phyloP scores from a whole-genome alignment of 352 stramenopile genomes.

The Phytophthora pistaciae region DNA sequence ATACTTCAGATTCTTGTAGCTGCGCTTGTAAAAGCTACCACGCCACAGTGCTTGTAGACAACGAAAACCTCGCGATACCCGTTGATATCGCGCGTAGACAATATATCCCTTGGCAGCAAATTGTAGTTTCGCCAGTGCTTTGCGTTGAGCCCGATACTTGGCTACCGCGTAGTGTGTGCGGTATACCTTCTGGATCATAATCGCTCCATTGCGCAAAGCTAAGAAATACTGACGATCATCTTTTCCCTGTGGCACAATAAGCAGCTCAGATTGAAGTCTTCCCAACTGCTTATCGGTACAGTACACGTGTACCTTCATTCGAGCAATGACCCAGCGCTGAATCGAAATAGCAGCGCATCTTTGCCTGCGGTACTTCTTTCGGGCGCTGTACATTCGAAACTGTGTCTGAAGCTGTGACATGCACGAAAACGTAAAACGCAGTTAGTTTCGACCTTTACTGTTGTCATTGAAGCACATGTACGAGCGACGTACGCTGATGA shows the following conservation, averaged over 20 bases:
- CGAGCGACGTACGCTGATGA: constrained; percentile 56
- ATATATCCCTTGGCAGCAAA: constrained; percentile 64
- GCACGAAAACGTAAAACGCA: not conserved
- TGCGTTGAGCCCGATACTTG: constrained; percentile 37
- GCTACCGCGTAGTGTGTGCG: constrained; percentile 42
- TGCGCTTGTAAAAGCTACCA: constrained; percentile 68
- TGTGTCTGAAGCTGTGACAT: constrained; percentile 72
- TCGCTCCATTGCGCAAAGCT: constrained; percentile 39
- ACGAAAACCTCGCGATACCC: constrained; percentile 54
- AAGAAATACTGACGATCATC: constrained; percentile 43
- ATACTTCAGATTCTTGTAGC: constrained; percentile 68
- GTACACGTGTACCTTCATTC: constrained; percentile 51
- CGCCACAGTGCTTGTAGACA: constrained; percentile 75
- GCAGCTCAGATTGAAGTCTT: constrained; percentile 1
- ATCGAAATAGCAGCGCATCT: constrained; percentile 54
- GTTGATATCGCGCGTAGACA: constrained; percentile 52
- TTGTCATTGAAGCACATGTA: not conserved
- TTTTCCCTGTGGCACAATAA: constrained; percentile 29
- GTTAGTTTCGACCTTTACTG: constrained; percentile 3
- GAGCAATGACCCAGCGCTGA: constrained; percentile 59
- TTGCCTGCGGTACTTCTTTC: constrained; percentile 56
- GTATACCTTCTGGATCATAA: constrained; percentile 55
- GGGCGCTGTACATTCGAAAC: constrained; percentile 73
- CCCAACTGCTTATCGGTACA: not conserved
- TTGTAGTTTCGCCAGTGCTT: constrained; percentile 45